These are phyloP conservation scores for Phytophthora meadii DNA, from an alignment of 352 stramenopile species.

Conservation along the genomic window DNA sequence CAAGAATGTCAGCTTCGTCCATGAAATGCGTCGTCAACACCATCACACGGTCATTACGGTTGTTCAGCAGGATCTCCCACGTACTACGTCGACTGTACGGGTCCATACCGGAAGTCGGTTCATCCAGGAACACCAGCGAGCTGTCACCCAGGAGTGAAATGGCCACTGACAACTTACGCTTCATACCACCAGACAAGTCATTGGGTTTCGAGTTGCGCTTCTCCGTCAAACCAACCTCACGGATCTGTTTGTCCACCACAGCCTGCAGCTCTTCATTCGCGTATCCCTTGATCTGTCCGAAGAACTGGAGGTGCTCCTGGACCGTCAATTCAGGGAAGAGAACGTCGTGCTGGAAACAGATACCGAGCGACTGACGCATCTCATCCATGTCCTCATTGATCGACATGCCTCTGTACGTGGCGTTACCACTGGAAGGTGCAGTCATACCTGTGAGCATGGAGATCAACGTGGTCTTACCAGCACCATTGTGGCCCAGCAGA, in stretches of 20 bases:
- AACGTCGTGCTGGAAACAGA: conserved; percentile 90
- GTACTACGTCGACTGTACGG: conserved; percentile 94
- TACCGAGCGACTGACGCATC: conserved; percentile 69
- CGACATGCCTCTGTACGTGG: conserved; percentile 72
- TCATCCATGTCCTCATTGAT: conserved; percentile 80
- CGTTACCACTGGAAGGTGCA: conserved; percentile 57
- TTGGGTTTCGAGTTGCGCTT: conserved; percentile 58
- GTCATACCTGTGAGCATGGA: conserved; percentile 92
- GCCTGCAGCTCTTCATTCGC: conserved; percentile 35
- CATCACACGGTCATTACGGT: conserved; percentile 72
- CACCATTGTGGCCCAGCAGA: conserved; percentile 93
- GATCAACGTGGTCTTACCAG: conserved; percentile 92
- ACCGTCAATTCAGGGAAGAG: conserved; percentile 81
- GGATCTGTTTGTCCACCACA: conserved; percentile 50
- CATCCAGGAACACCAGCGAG: conserved; percentile 88
- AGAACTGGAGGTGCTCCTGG: conserved; percentile 76
- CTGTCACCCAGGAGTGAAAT: conserved; percentile 89
- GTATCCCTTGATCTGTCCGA: conserved; percentile 68
- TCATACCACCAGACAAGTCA: conserved; percentile 89
- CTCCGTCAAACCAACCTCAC: conserved; percentile 69
- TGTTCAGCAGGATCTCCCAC: conserved; percentile 84
- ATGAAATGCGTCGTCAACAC: conserved; percentile 97
- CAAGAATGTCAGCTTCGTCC: conserved; percentile 90
- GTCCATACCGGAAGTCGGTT: conserved; percentile 96
- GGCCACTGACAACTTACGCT: conserved; percentile 91